These are phyloP conservation scores for Tirmania nivea DNA, from an alignment of 495 filamentous ascomycete genomes.

Conservation along the genomic window DNA sequence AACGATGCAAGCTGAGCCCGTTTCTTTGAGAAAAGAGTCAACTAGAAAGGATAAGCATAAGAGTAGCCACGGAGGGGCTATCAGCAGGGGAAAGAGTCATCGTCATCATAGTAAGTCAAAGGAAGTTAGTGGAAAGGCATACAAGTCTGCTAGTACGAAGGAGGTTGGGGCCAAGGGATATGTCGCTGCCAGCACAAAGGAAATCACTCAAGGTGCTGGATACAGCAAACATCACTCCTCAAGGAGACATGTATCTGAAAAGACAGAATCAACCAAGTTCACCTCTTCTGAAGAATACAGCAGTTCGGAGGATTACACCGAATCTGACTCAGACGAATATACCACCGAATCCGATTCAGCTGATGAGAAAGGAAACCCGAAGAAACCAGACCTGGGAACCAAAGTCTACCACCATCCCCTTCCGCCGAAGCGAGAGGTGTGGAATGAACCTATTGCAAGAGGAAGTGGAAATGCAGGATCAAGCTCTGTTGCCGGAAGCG, in stretches of 20 bases:
- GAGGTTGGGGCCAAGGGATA: neutral
- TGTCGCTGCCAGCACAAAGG: neutral
- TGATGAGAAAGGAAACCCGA: constrained; percentile 8
- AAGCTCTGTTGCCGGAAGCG: too few relatives aligned
- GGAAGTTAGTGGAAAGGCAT: too few relatives aligned
- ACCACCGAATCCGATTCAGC: neutral
- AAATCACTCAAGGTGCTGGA: neutral
- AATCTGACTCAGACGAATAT: constrained; percentile 11
- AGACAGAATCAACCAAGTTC: neutral
- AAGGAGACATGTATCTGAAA: neutral
- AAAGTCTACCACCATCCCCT: constrained; percentile 16
- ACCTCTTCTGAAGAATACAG: constrained; percentile 5
- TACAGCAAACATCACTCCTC: neutral
- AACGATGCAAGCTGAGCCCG: too few relatives aligned
- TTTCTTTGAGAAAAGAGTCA: neutral
- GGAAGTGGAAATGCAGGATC: neutral
- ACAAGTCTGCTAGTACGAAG: neutral
- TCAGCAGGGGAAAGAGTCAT: neutral
- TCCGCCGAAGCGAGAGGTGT: neutral
- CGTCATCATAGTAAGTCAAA: neutral
- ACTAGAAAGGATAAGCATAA: neutral
- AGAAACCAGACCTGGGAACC: constrained; percentile 14
- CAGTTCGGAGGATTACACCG: constrained; percentile 7
- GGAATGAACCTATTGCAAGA: neutral
- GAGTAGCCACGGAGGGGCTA: neutral